phyloP scores from a whole-genome alignment of 1,139 yeast genomes.

The Magnusiomyces fungicola region DNA sequence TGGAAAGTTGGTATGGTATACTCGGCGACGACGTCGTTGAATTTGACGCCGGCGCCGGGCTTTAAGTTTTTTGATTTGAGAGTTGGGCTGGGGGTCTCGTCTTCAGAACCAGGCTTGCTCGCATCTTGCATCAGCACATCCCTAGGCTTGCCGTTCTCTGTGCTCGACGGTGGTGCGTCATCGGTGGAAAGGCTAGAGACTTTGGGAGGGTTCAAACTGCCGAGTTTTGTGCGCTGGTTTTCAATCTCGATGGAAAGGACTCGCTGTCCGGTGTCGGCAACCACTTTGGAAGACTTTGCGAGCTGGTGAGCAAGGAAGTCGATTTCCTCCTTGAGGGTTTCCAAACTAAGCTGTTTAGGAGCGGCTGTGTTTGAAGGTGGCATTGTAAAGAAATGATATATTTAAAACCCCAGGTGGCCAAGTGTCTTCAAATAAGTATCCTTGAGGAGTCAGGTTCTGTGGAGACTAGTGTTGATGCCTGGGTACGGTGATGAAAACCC shows the following conservation, averaged over 20 bases:
- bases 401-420: too few species aligned
- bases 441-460: too few species aligned
- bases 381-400: background rate
- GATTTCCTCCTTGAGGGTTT: conserved; percentile 21
- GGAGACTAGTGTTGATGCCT: too few species aligned
- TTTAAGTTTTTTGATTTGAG: background rate
- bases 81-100: background rate
- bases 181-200: background rate
- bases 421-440: too few species aligned
- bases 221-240: conserved; percentile 32
- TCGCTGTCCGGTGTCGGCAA: conserved; percentile 70
- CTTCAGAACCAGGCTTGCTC: too few species aligned
- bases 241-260: conserved; percentile 59
- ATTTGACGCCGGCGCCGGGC: conserved; percentile 12
- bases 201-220: conserved; percentile 20
- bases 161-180: too few species aligned
- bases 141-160: too few species aligned
- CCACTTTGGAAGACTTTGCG: conserved; percentile 27
- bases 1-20: too few species aligned
- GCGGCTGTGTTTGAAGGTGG: background rate
- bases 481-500: too few species aligned
- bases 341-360: too few species aligned
- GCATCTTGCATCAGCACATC: too few species aligned
- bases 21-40: background rate
- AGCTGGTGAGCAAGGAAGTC: conserved; percentile 27